Evolutionary conservation across 1,284 basidiomycete species (phyloP).

Genomic region (Pterulicium gracile): DNA sequence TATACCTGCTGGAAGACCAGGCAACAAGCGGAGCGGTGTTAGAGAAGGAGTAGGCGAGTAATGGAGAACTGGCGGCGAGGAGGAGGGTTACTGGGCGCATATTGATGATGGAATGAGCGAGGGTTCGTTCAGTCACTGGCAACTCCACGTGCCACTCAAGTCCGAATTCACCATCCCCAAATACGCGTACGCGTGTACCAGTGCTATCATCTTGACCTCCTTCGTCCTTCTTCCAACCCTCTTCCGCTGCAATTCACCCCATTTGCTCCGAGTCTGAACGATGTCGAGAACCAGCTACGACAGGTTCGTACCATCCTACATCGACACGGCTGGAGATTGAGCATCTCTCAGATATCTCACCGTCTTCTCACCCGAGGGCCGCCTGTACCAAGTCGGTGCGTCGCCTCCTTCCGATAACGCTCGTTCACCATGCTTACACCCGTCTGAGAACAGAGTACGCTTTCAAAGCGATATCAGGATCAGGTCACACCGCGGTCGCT

Average conservation of each 20-base stretch:
- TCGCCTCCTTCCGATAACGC: constrained; percentile 12
- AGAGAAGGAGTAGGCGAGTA: constrained; percentile 38
- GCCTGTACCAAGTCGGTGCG: constrained; percentile 95
- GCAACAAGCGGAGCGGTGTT: constrained; percentile 51
- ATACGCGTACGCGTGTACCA: background rate
- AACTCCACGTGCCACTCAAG: background rate
- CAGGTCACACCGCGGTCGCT: constrained; percentile 89
- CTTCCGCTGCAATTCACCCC: too few relatives aligned
- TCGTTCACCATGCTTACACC: constrained; percentile 6
- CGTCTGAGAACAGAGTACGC: constrained; percentile 72
- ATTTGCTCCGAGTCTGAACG: background rate
- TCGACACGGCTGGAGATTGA: constrained; percentile 4
- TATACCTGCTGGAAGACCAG: constrained; percentile 59
- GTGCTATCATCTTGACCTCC: too few relatives aligned
- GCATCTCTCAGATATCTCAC: constrained; percentile 60
- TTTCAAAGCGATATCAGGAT: constrained; percentile 98
- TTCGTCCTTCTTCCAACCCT: too few relatives aligned
- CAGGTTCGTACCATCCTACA: constrained; percentile 1
- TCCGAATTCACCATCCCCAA: too few relatives aligned
- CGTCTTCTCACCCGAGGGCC: constrained; percentile 91
- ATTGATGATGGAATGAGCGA: background rate
- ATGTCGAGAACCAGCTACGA: background rate
- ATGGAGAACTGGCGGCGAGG: background rate
- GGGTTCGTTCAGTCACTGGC: too few relatives aligned
- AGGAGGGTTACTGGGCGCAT: background rate